A percentile compares a stretch with the other conserved stretches of the same genome.
Conservation (phyloP, 2,329 filamentous ascomycete genomes). For the Paraconiothyrium brasiliense region DNA sequence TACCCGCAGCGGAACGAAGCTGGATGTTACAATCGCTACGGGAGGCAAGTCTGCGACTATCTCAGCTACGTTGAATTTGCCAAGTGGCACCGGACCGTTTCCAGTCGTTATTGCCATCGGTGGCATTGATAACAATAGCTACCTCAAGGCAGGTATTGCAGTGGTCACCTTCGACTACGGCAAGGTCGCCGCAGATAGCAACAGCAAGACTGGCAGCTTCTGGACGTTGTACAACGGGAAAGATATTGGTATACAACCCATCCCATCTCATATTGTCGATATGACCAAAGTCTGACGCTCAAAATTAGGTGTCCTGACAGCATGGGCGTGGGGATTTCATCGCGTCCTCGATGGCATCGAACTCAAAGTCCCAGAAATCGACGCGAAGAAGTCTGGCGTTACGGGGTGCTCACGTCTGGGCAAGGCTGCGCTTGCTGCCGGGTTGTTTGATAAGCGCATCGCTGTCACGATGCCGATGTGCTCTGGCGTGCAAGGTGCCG, state of each 20-base stretch:
- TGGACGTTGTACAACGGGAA: conserved; percentile 60
- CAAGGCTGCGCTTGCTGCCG: conserved; percentile 47
- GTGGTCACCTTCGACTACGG: conserved; percentile 62
- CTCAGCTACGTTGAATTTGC: conserved; percentile 55
- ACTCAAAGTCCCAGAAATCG: conserved; percentile 50
- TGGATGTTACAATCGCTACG: conserved; percentile 55
- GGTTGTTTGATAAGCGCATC: conserved; percentile 48
- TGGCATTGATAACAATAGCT: conserved; percentile 59
- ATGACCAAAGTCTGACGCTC: not conserved
- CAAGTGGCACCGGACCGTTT: conserved; percentile 52
- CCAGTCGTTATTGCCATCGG: conserved; percentile 61
- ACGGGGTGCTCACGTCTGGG: conserved; percentile 50
- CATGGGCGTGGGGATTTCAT: conserved; percentile 53
- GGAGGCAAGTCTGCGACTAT: conserved; percentile 58
- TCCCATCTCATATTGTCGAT: not conserved
- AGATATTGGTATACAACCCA: conserved; percentile 55
- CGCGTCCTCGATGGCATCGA: conserved; percentile 48
- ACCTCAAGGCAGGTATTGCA: conserved; percentile 59
- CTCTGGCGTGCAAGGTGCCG: conserved; percentile 47
- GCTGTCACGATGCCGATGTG: conserved; percentile 50
- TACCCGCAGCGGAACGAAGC: conserved; percentile 56
- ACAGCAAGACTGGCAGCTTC: conserved; percentile 60
- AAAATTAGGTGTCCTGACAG: conserved; percentile 42
- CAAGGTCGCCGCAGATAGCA: conserved; percentile 60
- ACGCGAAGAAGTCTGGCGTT: conserved; percentile 44